These are phyloP conservation scores for Phytophthora pseudosyringae DNA, from an alignment of 352 stramenopile genomes.

Conservation along the genomic window DNA sequence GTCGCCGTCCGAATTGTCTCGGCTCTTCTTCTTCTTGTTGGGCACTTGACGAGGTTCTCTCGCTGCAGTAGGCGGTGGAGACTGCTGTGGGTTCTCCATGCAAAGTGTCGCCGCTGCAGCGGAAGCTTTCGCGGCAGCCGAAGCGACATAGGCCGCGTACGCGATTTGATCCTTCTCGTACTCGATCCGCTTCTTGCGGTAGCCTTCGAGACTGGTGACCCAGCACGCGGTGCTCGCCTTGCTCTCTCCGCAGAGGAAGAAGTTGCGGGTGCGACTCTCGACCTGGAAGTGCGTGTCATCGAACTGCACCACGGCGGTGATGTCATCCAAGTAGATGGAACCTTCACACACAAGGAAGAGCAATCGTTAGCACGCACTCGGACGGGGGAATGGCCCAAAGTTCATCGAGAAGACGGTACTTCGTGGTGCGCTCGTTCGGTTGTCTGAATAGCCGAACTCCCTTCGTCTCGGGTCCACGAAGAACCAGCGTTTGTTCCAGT, in stretches of 20 bases:
- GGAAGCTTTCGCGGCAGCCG: conserved; percentile 19
- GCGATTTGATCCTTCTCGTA: conserved; percentile 74
- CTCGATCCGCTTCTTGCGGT: conserved; percentile 70
- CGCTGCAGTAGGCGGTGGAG: conserved; percentile 2
- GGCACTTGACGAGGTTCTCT: conserved; percentile 4
- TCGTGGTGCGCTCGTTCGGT: conserved; percentile 46
- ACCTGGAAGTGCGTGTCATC: conserved; percentile 89
- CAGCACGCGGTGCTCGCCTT: conserved; percentile 83
- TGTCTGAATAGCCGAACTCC: conserved; percentile 80
- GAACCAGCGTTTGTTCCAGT: conserved; percentile 90
- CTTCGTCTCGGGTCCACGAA: conserved; percentile 78
- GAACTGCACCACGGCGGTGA: conserved; percentile 87
- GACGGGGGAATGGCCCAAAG: neutral
- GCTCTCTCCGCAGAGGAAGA: conserved; percentile 87
- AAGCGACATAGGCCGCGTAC: conserved; percentile 28
- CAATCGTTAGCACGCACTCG: conserved; percentile 2
- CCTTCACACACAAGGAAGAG: conserved; percentile 34
- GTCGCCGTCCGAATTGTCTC: conserved; percentile 25
- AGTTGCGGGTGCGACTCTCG: conserved; percentile 83
- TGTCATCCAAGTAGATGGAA: conserved; percentile 87
- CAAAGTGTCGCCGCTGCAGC: conserved; percentile 5
- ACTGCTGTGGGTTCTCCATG: conserved; percentile 5
- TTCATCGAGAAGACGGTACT: conserved; percentile 44
- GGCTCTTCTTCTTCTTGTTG: conserved; percentile 40
- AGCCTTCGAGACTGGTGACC: conserved; percentile 84